These are phyloP conservation scores for Plenodomus biglobosus DNA, from an alignment of 2,329 filamentous ascomycete genomes.

Conservation along the genomic window DNA sequence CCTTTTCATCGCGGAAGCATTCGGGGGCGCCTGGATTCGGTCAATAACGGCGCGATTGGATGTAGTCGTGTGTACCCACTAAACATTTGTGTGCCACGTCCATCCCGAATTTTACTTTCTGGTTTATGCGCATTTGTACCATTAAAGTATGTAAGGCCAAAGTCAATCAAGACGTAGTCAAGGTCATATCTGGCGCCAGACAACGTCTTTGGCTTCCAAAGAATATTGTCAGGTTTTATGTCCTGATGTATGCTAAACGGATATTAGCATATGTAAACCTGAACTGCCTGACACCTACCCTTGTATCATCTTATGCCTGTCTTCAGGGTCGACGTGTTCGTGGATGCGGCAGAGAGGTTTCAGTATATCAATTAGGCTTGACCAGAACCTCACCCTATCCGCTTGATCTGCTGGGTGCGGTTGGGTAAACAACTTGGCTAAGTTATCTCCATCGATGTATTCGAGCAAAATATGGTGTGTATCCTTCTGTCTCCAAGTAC, in stretches of 20 bases:
- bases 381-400: conserved; percentile 40
- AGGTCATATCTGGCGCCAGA: no score
- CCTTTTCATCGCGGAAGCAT: conserved; percentile 11
- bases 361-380: conserved; percentile 27
- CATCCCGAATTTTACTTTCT: conserved; percentile 8
- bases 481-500: conserved; percentile 15
- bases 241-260: conserved; percentile 49
- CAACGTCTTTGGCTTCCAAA: neutral
- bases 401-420: conserved; percentile 21
- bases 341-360: conserved; percentile 34
- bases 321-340: conserved; percentile 4
- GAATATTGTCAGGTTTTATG: conserved; percentile 50
- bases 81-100: conserved; percentile 41
- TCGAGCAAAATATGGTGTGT: conserved; percentile 43
- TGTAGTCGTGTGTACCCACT: conserved; percentile 23
- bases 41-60: no score
- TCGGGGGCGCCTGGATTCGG: conserved; percentile 20
- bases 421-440: conserved; percentile 32
- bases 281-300: neutral
- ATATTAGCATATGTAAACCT: neutral
- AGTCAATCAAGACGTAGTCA: conserved; percentile 46
- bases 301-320: neutral
- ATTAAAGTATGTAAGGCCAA: conserved; percentile 38
- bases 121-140: conserved; percentile 1
- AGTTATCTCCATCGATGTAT: conserved; percentile 36